Percentiles rank a stretch among this genome's conserved stretches.
These are phyloP conservation scores for Crithidia expoeki DNA, from an alignment of 208 protist genomes.

Conservation along the genomic window DNA sequence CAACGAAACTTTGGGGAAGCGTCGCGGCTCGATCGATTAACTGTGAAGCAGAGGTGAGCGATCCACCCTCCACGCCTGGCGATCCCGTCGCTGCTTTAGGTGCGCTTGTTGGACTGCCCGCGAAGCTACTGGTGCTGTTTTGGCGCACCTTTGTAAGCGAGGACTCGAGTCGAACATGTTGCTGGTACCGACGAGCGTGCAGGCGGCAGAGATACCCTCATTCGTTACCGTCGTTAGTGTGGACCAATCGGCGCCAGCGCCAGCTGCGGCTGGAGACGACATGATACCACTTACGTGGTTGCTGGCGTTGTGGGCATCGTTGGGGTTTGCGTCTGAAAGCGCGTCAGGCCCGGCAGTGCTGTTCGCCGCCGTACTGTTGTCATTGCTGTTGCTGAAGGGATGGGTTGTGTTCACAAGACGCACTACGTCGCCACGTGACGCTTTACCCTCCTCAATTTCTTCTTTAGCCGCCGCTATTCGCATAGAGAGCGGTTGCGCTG, in stretches of 20 bases:
- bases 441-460: no score
- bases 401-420: neutral
- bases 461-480: no score
- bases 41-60: slow-evolving; percentile 7
- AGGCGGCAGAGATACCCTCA: neutral
- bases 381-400: neutral
- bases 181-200: neutral
- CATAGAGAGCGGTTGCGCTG: no score
- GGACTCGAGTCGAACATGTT: neutral
- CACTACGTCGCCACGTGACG: no score
- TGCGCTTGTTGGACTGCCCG: neutral
- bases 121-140: slow-evolving; percentile 1
- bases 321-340: neutral
- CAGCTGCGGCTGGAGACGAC: neutral
- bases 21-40: slow-evolving; percentile 49
- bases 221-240: neutral
- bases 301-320: neutral
- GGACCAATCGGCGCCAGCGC: neutral
- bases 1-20: slow-evolving; percentile 54
- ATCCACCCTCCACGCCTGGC: neutral
- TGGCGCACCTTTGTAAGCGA: neutral
- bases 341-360: neutral
- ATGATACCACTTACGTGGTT: neutral
- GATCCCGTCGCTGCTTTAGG: neutral
- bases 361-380: no score